A percentile compares a stretch with the other conserved stretches of the same genome.
These are phyloP conservation scores for Hyphodiscus sp. DNA, from an alignment of 2,329 filamentous ascomycete species.

Conservation along the genomic window DNA sequence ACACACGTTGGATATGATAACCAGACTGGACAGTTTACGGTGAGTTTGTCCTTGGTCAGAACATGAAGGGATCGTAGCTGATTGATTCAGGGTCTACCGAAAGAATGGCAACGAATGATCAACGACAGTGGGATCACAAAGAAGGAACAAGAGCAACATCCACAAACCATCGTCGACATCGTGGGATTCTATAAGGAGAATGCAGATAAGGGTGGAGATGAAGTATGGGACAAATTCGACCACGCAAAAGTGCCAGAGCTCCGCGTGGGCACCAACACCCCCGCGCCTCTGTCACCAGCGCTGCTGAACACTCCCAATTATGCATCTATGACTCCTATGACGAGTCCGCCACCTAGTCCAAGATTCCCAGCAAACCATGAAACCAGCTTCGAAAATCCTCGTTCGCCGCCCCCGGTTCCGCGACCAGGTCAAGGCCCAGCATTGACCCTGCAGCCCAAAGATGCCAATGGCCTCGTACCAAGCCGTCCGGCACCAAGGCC, in stretches of 20 bases:
- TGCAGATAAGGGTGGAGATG: conserved; percentile 64
- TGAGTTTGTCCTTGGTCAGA: conserved; percentile 33
- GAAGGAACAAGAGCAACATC: conserved; percentile 91
- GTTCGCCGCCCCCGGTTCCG: conserved; percentile 86
- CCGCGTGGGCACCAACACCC: conserved; percentile 34
- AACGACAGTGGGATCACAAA: conserved; percentile 95
- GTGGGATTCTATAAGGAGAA: conserved; percentile 97
- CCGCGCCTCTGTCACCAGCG: conserved; percentile 21
- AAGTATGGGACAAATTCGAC: conserved; percentile 95
- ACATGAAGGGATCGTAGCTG: conserved; percentile 23
- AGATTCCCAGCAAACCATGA: conserved; percentile 84
- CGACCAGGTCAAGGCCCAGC: conserved; percentile 26
- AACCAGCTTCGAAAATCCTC: conserved; percentile 95
- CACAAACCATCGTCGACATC: conserved; percentile 91
- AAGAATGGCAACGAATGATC: conserved; percentile 95
- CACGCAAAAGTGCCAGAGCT: conserved; percentile 61
- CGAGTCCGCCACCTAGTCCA: conserved; percentile 73
- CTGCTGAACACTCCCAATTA: conserved; percentile 49
- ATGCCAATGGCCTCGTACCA: conserved; percentile 60
- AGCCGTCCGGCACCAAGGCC: conserved; percentile 81
- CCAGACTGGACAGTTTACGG: conserved; percentile 91
- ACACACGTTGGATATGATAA: conserved; percentile 98
- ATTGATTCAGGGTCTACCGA: conserved; percentile 69
- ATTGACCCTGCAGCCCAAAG: conserved; percentile 39
- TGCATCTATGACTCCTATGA: conserved; percentile 43